Base-by-base conservation (phyloP, 306 rosid genomes). In the Cucumis hystrix region DNA sequence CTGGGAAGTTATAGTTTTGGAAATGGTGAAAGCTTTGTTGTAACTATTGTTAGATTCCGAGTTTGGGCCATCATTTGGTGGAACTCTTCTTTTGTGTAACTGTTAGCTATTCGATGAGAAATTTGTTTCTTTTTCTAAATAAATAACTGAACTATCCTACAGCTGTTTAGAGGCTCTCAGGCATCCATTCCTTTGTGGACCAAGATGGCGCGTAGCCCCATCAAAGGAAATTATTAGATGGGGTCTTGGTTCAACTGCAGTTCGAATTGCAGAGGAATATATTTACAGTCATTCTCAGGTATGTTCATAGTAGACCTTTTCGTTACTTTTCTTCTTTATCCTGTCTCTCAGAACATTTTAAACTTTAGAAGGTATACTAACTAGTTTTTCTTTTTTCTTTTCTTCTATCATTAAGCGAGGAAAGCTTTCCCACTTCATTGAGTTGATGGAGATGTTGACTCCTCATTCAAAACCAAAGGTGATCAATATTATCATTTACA, bases 101-200 rank as follows among this genome's bases (percentile, higher is more conserved):
- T 30, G 3, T 60, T 25, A 28, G n/a, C 21, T 6, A 14, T 14
- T 63, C 37, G 3, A 28, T 30, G 10, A 6, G 41, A 30, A 62
- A 1, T 63, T 63, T 33, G 68, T 30, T 62, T 62, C 12, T 15
- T 63, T 63, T 30, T 28, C 68, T 13, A 61, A 61, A 28, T 12
- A 25, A 60, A 60, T 15, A 40, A 6, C 54, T 80, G 49, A 73
- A 47, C 77, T 54, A 63, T 76, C 76, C 70, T 78, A 72, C 94
- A 95, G 98, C 81, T 95, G 98, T 83, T 89, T 95, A 87, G 92
- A 95, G 80, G 97, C 98, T 82, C 97, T 95, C 69, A 87, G 97
- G 83, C 98, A 95, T 82, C 98, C 98, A 52, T 95, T 95, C 82
- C 96, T 95, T 11, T 95, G 98, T 77, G 98, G 97, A 20, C 98